Evolutionary conservation across 2,329 filamentous ascomycete species (phyloP).

Genomic region (Hypoxylon sp.): DNA sequence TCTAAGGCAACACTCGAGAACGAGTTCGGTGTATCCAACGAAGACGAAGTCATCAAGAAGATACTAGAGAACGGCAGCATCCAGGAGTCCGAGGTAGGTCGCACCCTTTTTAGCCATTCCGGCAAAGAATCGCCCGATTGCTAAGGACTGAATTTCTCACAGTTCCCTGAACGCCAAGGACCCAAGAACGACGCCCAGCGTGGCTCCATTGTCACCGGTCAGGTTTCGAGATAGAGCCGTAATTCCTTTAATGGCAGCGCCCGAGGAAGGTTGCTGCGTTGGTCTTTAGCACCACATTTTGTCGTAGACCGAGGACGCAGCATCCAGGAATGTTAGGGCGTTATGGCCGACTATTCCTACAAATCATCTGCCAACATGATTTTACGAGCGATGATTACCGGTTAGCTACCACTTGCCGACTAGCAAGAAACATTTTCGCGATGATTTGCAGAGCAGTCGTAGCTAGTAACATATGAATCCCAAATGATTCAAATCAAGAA

Average conservation of each 20-base stretch:
- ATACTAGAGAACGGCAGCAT: slow-evolving; percentile 82
- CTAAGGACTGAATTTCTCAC: slow-evolving; percentile 13
- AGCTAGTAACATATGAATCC: slow-evolving; percentile 36
- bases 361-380: slow-evolving; percentile 19
- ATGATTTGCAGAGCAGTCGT: slow-evolving; percentile 32
- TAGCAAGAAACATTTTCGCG: slow-evolving; percentile 24
- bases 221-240: slow-evolving; percentile 48
- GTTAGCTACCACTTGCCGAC: slow-evolving; percentile 17
- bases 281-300: neutral
- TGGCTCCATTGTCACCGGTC: slow-evolving; percentile 59
- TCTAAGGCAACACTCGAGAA: slow-evolving; percentile 81
- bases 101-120: neutral
- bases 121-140: neutral
- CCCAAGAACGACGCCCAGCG: slow-evolving; percentile 65
- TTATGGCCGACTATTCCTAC: slow-evolving; percentile 1
- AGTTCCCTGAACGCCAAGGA: slow-evolving; percentile 67
- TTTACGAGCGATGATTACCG: slow-evolving; percentile 21
- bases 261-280: slow-evolving; percentile 9
- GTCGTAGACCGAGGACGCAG: neutral
- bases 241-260: slow-evolving; percentile 14
- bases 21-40: slow-evolving; percentile 85
- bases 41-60: slow-evolving; percentile 83
- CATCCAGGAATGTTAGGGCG: slow-evolving; percentile 1
- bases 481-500: slow-evolving; percentile 21
- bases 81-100: slow-evolving; percentile 69